Percentiles rank a stretch among this genome's conserved stretches.
Evolutionary conservation across 805 yeast genomes (phyloP).

Genomic region (Isabelozyma heimii): DNA sequence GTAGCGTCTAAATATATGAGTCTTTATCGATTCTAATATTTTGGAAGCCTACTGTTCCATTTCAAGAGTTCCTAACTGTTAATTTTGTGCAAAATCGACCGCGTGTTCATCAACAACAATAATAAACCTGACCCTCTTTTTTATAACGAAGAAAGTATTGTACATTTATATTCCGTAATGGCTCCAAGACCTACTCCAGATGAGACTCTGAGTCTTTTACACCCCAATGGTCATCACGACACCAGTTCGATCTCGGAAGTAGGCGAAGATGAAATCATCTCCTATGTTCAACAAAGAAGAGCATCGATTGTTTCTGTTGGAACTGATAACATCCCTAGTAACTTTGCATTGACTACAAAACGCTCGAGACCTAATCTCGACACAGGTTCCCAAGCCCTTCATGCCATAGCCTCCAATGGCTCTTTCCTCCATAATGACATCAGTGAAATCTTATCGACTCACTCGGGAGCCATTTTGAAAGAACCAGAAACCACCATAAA

Average conservation of each 20-base stretch:
- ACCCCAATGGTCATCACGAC: neutral
- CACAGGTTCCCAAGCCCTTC: conserved; percentile 6
- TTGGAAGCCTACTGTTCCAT: too few species aligned
- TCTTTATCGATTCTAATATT: too few species aligned
- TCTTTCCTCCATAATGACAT: conserved; percentile 2
- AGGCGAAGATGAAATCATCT: conserved; percentile 34
- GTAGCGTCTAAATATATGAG: too few species aligned
- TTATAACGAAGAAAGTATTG: too few species aligned
- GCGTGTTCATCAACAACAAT: neutral
- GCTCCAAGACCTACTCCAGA: neutral
- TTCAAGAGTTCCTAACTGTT: neutral
- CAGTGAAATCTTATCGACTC: conserved; percentile 22
- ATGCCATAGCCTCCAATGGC: conserved; percentile 1
- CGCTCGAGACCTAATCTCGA: conserved; percentile 9
- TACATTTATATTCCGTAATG: neutral
- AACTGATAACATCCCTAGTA: conserved; percentile 13
- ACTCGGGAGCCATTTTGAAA: conserved; percentile 11
- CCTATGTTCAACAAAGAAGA: conserved; percentile 38
- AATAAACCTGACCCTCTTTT: neutral
- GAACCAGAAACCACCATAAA: conserved; percentile 43
- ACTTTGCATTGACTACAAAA: conserved; percentile 13
- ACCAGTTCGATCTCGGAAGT: conserved; percentile 9
- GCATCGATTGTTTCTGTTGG: conserved; percentile 36
- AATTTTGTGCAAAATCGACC: neutral
- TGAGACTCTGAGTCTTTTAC: neutral